Evolutionary conservation across 805 yeast genomes (phyloP), one percentile per base, ranked within the genome.

Genomic region (Starmerella cellae): DNA sequence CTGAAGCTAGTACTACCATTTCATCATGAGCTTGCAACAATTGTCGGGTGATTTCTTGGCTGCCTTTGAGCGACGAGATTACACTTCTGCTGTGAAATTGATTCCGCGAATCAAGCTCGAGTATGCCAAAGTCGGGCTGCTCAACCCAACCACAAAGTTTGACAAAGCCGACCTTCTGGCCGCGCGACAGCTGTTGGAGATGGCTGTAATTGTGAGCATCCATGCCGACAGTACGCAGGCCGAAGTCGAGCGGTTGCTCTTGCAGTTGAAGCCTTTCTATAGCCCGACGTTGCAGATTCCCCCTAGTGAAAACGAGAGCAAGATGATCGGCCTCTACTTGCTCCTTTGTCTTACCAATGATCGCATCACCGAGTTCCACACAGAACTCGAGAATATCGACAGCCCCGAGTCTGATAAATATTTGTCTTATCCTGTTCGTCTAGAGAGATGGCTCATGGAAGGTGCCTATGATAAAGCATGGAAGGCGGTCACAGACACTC

Each of bases 401-500:
- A 68, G 64, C 47, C 66, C 74, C 47, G 88, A 83, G 52, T 67
- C 69, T 28, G 94, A 82, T 59, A 67, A 70, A 51, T 82, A 70
- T 59, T 67, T 88, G 52, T 72, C 75, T 37, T 85, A 85, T 59
- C 97, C 97, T 20, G 77, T 88, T 41, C 77, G 77, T 52, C 75
- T 91, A 54, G 97, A 91, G 60, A 77, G 82, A 51, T 83, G 93
- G 80, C 73, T 91, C 51, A 84, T 88, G 79, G 97, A 91, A 64
- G 98, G 98, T 34, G 81, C 88, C 50, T 91, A 87, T 62, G 91
- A 84, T 61, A 82, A 82, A 61, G 88, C 87, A 36, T 82, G 91
- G 80, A 78, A 74, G 52, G 70, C 82, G 42, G 70, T 81, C 49
- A 75, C 77, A 40, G 72, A 74, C 46, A 67, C 68, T 42, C 53